These are phyloP conservation scores for Plantago coronopus DNA, from an alignment of 305 asterid species.

Conservation along the genomic window DNA sequence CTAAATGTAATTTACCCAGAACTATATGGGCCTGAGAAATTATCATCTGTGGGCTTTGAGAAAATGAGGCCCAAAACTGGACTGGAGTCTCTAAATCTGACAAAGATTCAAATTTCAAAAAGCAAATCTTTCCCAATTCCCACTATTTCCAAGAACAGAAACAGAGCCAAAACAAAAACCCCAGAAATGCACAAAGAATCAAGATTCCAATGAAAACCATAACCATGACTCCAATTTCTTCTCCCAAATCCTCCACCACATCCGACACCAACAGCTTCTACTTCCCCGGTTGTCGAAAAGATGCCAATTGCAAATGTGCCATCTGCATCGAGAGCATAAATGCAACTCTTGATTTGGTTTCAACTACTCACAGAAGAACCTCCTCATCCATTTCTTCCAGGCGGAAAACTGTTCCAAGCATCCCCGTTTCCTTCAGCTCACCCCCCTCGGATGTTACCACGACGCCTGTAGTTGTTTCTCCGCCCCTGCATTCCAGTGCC, in stretches of 20 bases:
- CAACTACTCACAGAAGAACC: constrained; percentile 43
- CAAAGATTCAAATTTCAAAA: constrained; percentile 24
- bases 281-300: constrained; percentile 74
- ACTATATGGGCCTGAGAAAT: no score
- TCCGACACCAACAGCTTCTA: constrained; percentile 33
- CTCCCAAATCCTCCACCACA: constrained; percentile 49
- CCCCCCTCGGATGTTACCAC: constrained; percentile 31
- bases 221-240: constrained; percentile 52
- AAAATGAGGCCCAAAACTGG: no score
- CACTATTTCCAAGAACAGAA: neutral
- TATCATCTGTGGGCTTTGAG: no score
- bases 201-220: constrained; percentile 29
- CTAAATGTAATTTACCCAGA: no score
- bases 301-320: constrained; percentile 74
- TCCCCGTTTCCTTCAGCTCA: constrained; percentile 45
- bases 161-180: constrained; percentile 5
- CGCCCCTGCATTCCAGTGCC: constrained; percentile 25
- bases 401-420: constrained; percentile 38
- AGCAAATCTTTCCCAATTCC: neutral
- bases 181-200: constrained; percentile 14
- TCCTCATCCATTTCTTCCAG: constrained; percentile 38
- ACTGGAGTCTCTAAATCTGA: no score
- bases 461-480: constrained; percentile 28
- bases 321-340: constrained; percentile 79
- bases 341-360: constrained; percentile 81